Evolutionary conservation across 1,139 yeast species (phyloP), one percentile per base, ranked within the genome.

Genomic region (Geotrichum reessii): DNA sequence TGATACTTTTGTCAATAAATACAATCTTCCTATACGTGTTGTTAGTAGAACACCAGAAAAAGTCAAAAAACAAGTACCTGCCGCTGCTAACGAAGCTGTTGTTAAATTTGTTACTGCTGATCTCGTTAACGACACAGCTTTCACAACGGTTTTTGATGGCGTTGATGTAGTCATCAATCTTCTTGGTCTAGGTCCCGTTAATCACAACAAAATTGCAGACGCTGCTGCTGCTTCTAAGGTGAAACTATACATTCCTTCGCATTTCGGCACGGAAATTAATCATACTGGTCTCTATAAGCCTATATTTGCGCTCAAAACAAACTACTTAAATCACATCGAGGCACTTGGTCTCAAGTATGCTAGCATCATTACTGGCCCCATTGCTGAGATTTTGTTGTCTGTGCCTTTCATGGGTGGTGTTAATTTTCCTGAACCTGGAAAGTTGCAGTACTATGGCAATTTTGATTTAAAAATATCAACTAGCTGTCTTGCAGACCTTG

Each of bases 181-280:
- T 55, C 64, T 75, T 28, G 69, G 72, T n/a, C 7, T 31, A 11
- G 44, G 27, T 19, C 12, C 19, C 33, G 11, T 28, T 24, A 78
- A 74, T 63, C 66, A 70, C 56, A 65, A 62, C 48, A 63, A 65
- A 6, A 52, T 73, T 33, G 62, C 74, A 9, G 72, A 75, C 2
- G 77, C 82, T 3, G 76, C 79, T 1, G 66, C 68, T 7, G 67
- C 67, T 17, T 76, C 78, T 46, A 49, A 55, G 1, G 83, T 84
- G 51, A 79, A 81, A 67, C 66, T 83, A 37, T 83, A 77, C 69
- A 77, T 84, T 59, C 86, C 88, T 40, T 80, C 87, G 2, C 87
- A 84, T 66, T 84, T 81, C 64, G 89, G 89, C 52, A 67, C 74
- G 47, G 82, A 82, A 55, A 61, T 76, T 14, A 12, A 62, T 5